phyloP scores from a whole-genome alignment of 2,329 filamentous ascomycete genomes.

The Lojkania enalia region DNA sequence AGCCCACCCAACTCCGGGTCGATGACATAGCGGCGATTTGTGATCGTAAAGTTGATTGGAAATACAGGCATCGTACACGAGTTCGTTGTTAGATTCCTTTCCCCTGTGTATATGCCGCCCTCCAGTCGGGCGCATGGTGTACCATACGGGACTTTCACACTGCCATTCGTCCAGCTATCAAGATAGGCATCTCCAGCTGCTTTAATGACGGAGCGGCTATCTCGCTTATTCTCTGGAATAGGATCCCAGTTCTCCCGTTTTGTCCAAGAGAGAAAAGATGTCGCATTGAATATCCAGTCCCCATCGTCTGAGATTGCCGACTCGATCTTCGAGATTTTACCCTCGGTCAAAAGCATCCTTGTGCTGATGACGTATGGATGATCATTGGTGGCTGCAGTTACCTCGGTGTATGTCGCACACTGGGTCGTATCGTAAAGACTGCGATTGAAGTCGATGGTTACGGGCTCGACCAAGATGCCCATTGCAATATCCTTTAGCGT shows the following conservation, averaged over 20 bases:
- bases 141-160: constrained; percentile 29
- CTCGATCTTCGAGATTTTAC: constrained; percentile 16
- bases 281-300: constrained; percentile 30
- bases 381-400: constrained; percentile 18
- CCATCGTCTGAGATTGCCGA: constrained; percentile 22
- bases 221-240: constrained; percentile 16
- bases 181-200: constrained; percentile 30
- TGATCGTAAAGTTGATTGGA: constrained; percentile 24
- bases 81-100: constrained; percentile 15
- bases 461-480: constrained; percentile 14
- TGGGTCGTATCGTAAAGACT: constrained; percentile 24
- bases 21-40: constrained; percentile 28
- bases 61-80: constrained; percentile 30
- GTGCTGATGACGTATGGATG: constrained; percentile 29
- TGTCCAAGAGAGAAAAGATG: constrained; percentile 13
- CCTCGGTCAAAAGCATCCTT: constrained; percentile 14
- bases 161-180: constrained; percentile 27
- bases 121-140: constrained; percentile 31
- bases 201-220: constrained; percentile 22
- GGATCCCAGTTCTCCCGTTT: constrained; percentile 19
- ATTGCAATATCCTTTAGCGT: constrained; percentile 11
- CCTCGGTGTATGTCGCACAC: constrained; percentile 26
- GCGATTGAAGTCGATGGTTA: constrained; percentile 23
- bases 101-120: constrained; percentile 29
- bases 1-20: constrained; percentile 28